Conservation (phyloP, 805 yeast species). For the Scheffersomyces amazonensis region DNA sequence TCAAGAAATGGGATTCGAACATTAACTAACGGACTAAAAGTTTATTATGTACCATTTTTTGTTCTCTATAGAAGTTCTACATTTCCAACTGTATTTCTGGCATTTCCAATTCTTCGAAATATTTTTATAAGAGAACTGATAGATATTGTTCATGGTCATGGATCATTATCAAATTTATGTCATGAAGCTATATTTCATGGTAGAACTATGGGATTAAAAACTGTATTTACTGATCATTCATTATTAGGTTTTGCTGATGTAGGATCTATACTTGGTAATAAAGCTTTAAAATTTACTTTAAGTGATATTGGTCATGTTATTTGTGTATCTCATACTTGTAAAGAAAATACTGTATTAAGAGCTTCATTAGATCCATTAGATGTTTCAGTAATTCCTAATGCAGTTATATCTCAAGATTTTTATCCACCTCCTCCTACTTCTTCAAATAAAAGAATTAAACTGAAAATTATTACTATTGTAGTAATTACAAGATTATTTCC, state of each 20-base stretch:
- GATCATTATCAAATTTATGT: conserved; percentile 79
- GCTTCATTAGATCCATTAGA: conserved; percentile 74
- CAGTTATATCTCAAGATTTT: conserved; percentile 84
- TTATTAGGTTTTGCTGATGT: conserved; percentile 90
- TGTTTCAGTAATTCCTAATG: conserved; percentile 94
- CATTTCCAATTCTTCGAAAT: conserved; percentile 81
- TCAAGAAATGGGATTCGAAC: conserved; percentile 78
- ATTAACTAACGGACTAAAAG: conserved; percentile 86
- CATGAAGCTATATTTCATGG: conserved; percentile 93
- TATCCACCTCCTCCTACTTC: conserved; percentile 15
- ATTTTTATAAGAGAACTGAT: conserved; percentile 83
- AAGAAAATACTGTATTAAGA: conserved; percentile 89
- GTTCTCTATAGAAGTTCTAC: conserved; percentile 82
- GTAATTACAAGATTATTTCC: conserved; percentile 89
- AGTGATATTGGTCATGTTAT: conserved; percentile 89
- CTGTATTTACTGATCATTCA: conserved; percentile 95
- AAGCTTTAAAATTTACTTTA: conserved; percentile 75
- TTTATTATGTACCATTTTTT: conserved; percentile 82
- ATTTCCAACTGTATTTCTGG: conserved; percentile 84
- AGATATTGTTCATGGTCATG: conserved; percentile 94
- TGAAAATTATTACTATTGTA: conserved; percentile 67
- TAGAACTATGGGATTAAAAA: conserved; percentile 84
- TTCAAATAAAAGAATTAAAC: conserved; percentile 6
- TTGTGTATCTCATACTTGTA: conserved; percentile 96
- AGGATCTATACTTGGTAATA: conserved; percentile 81